Evolutionary conservation across 345 rosid species (phyloP).

Genomic region (Eucalyptus microcorys): DNA sequence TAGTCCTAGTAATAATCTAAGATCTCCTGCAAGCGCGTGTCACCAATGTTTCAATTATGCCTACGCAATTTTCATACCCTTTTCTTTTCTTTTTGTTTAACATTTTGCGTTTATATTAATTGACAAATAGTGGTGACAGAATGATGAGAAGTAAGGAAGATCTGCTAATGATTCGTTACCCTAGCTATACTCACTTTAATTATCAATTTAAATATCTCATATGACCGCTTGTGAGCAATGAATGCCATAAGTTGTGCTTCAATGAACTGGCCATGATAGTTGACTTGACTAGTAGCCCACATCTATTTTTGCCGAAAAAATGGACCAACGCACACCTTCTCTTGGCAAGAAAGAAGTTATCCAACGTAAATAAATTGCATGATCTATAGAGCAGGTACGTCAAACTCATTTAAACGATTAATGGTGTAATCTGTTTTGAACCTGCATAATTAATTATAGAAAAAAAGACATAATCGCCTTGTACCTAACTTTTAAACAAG

Average conservation of each 20-base stretch:
- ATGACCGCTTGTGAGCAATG: not conserved
- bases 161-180: not conserved
- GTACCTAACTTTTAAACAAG: no score
- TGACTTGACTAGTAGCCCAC: not conserved
- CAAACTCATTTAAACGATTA: no score
- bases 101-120: not conserved
- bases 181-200: not conserved
- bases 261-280: not conserved
- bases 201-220: not conserved
- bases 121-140: not conserved
- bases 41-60: not conserved
- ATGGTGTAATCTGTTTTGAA: no score
- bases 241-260: not conserved
- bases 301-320: not conserved
- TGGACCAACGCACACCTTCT: not conserved
- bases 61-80: not conserved
- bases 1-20: not conserved
- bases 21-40: not conserved
- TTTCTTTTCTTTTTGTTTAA: not conserved
- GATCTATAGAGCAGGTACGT: no score
- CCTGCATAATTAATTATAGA: no score
- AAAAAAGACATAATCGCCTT: no score
- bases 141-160: not conserved
- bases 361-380: no score
- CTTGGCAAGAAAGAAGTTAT: no score